Base-by-base conservation (phyloP, 2,329 filamentous ascomycete genomes). In the Pseudogymnoascus sp. region DNA sequence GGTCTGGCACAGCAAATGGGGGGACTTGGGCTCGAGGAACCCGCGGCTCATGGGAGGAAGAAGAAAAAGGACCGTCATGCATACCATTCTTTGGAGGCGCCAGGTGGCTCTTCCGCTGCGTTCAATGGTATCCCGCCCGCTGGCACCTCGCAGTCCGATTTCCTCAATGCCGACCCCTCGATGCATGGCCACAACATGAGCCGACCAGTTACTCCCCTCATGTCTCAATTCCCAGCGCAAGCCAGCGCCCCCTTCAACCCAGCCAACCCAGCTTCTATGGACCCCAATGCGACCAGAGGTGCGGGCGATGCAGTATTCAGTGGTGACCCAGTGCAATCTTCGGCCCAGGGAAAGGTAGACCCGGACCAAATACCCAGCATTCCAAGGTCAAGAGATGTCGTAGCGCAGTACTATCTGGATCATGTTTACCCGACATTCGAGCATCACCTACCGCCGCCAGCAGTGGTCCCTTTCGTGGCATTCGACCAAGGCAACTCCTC, bases 61-160 rank as follows among this genome's bases (percentile, higher is more conserved):
- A 90, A 92, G 81, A 97, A 96, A 84, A 97, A 96, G 81, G 89
- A 97, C 73, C 85, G 91, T 63, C 93, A 97, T 76, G 93, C 92
- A 65, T 89, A 96, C 74, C 93, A 97, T 74, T 87, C 85, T 39
- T 84, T 97, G 60, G 90, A 93, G 66, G 84, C 89, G 21, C 81
- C 86, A 10, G 80, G 80, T 4, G 84, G 85, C 58, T 85, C 84
- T 35, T 84, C 86, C 5, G 85, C 88, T 70, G 77, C 84, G 9
- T 89, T 89, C 76, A 87, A 87, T 71, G 87, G 84, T 64, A 84
- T 87, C 70, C 84, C 85, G 1, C 79, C 82, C 24, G 77, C 78
- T 9, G 83, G 80, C 31, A 79, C 79, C 24, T 78, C 82, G 15
- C 76, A 79, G 8, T 78, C 82, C 7, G 75, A 79, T 68, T 88